Percentiles rank a stretch among this genome's conserved stretches.
Conservation (phyloP, 2,329 filamentous ascomycete genomes). For the Bisporella sp. region DNA sequence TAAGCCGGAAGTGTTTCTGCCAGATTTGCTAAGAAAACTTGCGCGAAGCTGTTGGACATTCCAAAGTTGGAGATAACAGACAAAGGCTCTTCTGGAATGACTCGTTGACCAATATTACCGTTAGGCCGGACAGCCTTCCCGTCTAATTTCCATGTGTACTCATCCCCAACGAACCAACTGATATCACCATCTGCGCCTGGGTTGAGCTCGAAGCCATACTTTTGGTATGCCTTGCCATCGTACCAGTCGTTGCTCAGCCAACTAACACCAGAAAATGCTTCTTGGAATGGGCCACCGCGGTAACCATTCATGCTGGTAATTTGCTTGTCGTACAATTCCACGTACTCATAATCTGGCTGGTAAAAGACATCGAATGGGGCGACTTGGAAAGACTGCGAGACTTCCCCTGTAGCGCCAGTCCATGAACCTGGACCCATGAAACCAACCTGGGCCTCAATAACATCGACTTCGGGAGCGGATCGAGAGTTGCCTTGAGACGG, state of each 20-base stretch:
- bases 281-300: constrained; percentile 54
- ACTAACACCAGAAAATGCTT: constrained; percentile 54
- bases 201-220: constrained; percentile 56
- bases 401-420: constrained; percentile 48
- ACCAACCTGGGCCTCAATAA: constrained; percentile 55
- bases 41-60: constrained; percentile 60
- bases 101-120: constrained; percentile 60
- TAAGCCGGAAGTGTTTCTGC: constrained; percentile 50
- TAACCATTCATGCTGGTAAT: constrained; percentile 53
- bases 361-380: constrained; percentile 68
- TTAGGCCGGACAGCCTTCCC: constrained; percentile 55
- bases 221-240: constrained; percentile 55
- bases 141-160: constrained; percentile 58
- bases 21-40: constrained; percentile 51
- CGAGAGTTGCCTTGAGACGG: constrained; percentile 58
- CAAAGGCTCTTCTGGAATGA: constrained; percentile 62
- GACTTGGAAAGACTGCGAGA: constrained; percentile 60
- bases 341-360: constrained; percentile 56
- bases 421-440: constrained; percentile 33
- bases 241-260: constrained; percentile 62
- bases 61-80: constrained; percentile 62
- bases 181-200: constrained; percentile 54
- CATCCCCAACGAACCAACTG: constrained; percentile 61
- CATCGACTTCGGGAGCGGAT: constrained; percentile 66
- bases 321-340: constrained; percentile 55